Conservation (phyloP, 2,329 filamentous ascomycete species). For the Stagonosporopsis rhizophila region DNA sequence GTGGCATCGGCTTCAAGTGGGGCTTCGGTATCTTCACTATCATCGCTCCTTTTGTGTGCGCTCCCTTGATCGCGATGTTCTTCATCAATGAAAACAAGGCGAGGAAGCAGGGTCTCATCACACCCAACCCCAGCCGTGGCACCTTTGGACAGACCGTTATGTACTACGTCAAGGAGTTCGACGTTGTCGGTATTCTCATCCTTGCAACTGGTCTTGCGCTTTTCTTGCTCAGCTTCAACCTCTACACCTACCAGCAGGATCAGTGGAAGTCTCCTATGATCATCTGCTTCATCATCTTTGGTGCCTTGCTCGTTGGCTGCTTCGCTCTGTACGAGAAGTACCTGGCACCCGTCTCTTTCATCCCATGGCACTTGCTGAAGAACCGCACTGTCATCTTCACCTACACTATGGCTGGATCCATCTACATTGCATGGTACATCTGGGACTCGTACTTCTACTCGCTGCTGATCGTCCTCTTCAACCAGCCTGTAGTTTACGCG, state of each 20-base stretch:
- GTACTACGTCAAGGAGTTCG: constrained; percentile 69
- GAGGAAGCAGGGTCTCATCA: constrained; percentile 60
- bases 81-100: constrained; percentile 67
- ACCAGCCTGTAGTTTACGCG: constrained; percentile 41
- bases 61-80: constrained; percentile 69
- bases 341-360: constrained; percentile 50
- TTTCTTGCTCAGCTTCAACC: constrained; percentile 72
- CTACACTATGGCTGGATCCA: constrained; percentile 56
- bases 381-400: constrained; percentile 62
- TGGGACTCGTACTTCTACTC: constrained; percentile 55
- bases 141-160: constrained; percentile 55
- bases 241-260: constrained; percentile 51
- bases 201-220: constrained; percentile 67
- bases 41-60: constrained; percentile 65
- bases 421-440: constrained; percentile 45
- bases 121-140: constrained; percentile 55
- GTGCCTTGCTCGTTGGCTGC: constrained; percentile 43
- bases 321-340: constrained; percentile 54
- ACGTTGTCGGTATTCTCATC: constrained; percentile 67
- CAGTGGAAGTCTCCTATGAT: constrained; percentile 49
- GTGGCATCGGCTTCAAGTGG: constrained; percentile 67
- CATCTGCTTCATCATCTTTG: constrained; percentile 53
- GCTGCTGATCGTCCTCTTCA: constrained; percentile 50
- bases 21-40: constrained; percentile 72
- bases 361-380: constrained; percentile 57